Conservation (phyloP, 2,329 filamentous ascomycete genomes). For the Beauveria asiatica region DNA sequence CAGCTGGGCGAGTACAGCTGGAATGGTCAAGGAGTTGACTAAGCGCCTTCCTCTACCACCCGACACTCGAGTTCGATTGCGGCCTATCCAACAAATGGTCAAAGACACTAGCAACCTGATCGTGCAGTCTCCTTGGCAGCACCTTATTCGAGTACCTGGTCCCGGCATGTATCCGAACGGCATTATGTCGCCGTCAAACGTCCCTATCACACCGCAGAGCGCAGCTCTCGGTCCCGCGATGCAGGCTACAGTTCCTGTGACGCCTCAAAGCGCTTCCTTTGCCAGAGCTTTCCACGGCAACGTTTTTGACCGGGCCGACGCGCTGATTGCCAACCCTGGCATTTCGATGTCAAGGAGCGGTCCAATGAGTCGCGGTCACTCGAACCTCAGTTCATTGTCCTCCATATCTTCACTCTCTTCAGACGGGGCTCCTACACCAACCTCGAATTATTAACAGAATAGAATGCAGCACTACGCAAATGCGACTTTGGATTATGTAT, state of each 20-base stretch:
- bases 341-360: slow-evolving; percentile 48
- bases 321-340: slow-evolving; percentile 49
- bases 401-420: slow-evolving; percentile 35
- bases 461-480: neutral
- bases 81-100: slow-evolving; percentile 72
- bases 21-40: slow-evolving; percentile 47
- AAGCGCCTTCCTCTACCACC: slow-evolving; percentile 45
- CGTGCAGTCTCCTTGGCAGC: slow-evolving; percentile 48
- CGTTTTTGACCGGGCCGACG: slow-evolving; percentile 53
- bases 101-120: slow-evolving; percentile 74
- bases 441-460: neutral
- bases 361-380: slow-evolving; percentile 34
- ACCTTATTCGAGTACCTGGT: slow-evolving; percentile 25
- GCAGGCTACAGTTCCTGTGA: slow-evolving; percentile 78
- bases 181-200: slow-evolving; percentile 1
- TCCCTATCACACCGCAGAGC: slow-evolving; percentile 78
- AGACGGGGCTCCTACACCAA: slow-evolving; percentile 21
- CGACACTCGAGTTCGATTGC: slow-evolving; percentile 65
- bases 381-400: slow-evolving; percentile 30
- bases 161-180: slow-evolving; percentile 15
- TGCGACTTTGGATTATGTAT: slow-evolving; percentile 10
- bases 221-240: slow-evolving; percentile 83
- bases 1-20: slow-evolving; percentile 59
- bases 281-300: slow-evolving; percentile 45
- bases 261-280: slow-evolving; percentile 51